Evolutionary conservation across 2,329 filamentous ascomycete species (phyloP).

Genomic region (Fusarium sp.): DNA sequence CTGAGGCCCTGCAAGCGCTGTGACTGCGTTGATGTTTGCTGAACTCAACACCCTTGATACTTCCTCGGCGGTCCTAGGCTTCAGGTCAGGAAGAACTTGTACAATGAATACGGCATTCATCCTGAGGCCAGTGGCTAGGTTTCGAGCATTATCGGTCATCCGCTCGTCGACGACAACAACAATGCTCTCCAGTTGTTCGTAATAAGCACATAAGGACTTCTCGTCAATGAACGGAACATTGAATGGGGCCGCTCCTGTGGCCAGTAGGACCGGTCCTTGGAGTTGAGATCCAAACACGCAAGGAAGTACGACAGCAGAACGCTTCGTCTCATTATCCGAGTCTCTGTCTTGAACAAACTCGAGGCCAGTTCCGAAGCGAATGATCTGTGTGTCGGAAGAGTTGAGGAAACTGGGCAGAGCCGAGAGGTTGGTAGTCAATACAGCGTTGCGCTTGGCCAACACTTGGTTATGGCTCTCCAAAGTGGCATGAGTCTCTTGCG

Average conservation of each 20-base stretch:
- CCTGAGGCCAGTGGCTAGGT: neutral
- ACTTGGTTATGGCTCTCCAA: neutral
- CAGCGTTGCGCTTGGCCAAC: neutral
- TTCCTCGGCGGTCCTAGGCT: neutral
- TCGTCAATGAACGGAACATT: conserved; percentile 11
- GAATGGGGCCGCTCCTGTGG: neutral
- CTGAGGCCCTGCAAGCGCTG: conserved; percentile 22
- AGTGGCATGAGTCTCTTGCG: rapidly evolving
- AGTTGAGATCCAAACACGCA: conserved; percentile 24
- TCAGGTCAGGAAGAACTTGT: neutral
- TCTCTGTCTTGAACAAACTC: neutral
- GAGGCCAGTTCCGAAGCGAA: conserved; percentile 11
- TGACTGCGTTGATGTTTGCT: conserved; percentile 13
- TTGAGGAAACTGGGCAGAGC: neutral
- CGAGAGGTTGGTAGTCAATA: neutral
- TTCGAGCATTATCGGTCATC: conserved; percentile 30
- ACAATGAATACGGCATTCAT: conserved; percentile 21
- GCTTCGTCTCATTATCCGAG: neutral
- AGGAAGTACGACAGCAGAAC: conserved; percentile 15
- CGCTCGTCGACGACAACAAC: neutral
- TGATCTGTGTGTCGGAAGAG: neutral
- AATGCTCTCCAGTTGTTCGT: conserved; percentile 1
- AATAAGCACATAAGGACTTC: conserved; percentile 6
- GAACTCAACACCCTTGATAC: neutral
- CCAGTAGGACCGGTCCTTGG: neutral